Base-by-base conservation (phyloP, 2,329 filamentous ascomycete genomes). In the Parafenestella ontariensis region DNA sequence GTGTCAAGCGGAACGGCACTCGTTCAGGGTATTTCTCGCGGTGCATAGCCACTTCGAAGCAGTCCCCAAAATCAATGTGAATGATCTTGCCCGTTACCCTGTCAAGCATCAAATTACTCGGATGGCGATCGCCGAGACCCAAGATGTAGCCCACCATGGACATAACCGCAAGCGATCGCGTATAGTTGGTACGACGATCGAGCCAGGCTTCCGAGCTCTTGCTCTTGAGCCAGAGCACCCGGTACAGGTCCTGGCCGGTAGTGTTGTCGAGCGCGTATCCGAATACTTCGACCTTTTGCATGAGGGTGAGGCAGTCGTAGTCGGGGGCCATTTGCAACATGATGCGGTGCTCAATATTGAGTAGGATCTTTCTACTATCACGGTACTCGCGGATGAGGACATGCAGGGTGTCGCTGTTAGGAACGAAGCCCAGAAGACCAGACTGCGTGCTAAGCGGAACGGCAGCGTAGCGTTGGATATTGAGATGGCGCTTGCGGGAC, bases 131-230 rank as follows among this genome's bases (percentile, higher is more conserved):
- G 49, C 95, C 95, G 13, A 99, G 83, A 56, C 95, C 96, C 20
- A 99, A 87, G 62, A 99, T 98, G 76, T 99, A 99, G 60, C 95
- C 95, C n/a, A 98, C 95, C 92, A 99, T 99, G n/a, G 92, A 97
- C 95, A 99, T 99, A 69, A 99, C 95, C 66, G 92, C 95, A 1
- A 99, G 83, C 1, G 94, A 98, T 53, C 95, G 89, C 17, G 95
- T 99, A 79, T 99, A 99, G 74, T 96, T 99, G n/a, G 96, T 99
- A 48, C 95, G 89, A 39, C 95, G 86, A 76, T 98, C 95, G 29
- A 99, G 87, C 95, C 95, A 99, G 1, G 94, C 90, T 76, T 99
- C 95, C 0, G 94, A 97, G 58, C 91, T 96, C 82, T 97, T 97
- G 72, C 92, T 96, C 85, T 99, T 99, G 65, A 99, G 84, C 95